A percentile compares a stretch with the other conserved stretches of the same genome.
phyloP scores from a whole-genome alignment of 2,329 filamentous ascomycete genomes.

The Alternaria arborescens region DNA sequence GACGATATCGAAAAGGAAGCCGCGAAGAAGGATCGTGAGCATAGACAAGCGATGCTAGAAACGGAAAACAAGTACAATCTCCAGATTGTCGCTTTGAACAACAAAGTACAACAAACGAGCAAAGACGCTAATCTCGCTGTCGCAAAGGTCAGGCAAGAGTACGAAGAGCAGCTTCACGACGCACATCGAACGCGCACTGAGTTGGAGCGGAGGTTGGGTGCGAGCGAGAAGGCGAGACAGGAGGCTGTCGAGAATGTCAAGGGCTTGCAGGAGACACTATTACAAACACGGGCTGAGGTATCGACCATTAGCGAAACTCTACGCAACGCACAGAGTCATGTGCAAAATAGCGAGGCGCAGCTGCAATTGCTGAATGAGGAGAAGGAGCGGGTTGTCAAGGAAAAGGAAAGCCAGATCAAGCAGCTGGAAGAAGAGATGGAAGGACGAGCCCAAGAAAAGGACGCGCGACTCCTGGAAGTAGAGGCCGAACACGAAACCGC shows the following conservation, averaged over 20 bases:
- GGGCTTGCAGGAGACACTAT: constrained; percentile 37
- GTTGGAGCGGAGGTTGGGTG: constrained; percentile 37
- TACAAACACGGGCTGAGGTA: constrained; percentile 38
- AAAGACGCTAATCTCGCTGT: constrained; percentile 41
- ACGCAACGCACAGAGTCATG: constrained; percentile 34
- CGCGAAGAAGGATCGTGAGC: constrained; percentile 56
- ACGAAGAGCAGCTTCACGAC: constrained; percentile 44
- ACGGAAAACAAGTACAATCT: constrained; percentile 60
- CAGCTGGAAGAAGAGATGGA: constrained; percentile 21
- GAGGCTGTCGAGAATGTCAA: constrained; percentile 40
- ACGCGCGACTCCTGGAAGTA: constrained; percentile 37
- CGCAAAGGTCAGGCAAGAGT: constrained; percentile 44
- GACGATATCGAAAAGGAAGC: constrained; percentile 73
- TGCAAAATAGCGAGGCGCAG: constrained; percentile 38
- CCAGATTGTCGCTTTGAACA: constrained; percentile 50
- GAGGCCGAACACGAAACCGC: background rate
- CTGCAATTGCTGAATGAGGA: constrained; percentile 53
- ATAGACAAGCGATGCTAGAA: constrained; percentile 46
- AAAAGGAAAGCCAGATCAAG: constrained; percentile 6
- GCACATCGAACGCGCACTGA: constrained; percentile 34
- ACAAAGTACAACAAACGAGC: constrained; percentile 43
- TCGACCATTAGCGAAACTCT: constrained; percentile 32
- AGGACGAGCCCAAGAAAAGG: background rate
- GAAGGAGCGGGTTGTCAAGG: constrained; percentile 1
- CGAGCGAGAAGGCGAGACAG: constrained; percentile 36